phyloP scores from a whole-genome alignment of 495 filamentous ascomycete genomes.

The Neurospora sp. region DNA sequence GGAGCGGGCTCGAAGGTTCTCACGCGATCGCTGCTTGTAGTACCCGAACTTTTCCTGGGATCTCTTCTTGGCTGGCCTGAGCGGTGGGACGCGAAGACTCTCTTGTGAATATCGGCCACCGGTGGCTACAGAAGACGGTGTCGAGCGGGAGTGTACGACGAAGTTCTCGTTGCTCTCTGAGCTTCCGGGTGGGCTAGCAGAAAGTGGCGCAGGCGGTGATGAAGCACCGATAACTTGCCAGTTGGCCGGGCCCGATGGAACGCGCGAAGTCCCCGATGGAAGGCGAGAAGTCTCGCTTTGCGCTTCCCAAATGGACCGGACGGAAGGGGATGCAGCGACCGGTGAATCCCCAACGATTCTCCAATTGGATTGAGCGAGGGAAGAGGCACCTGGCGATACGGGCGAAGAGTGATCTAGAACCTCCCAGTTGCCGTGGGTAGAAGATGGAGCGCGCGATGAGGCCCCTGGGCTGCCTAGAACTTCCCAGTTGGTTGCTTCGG shows the following conservation, averaged over 20 bases:
- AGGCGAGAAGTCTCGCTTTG: not conserved
- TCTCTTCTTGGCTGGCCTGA: constrained; percentile 30
- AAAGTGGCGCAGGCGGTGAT: constrained; percentile 1
- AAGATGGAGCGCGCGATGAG: constrained; percentile 21
- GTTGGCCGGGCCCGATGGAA: not conserved
- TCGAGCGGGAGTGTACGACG: constrained; percentile 33
- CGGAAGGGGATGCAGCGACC: not conserved
- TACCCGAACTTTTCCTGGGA: constrained; percentile 39
- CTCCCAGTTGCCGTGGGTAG: constrained; percentile 30
- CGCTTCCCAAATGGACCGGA: not conserved
- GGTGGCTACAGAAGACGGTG: constrained; percentile 24
- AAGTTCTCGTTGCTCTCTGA: constrained; percentile 31
- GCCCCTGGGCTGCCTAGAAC: constrained; percentile 23
- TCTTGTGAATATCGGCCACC: constrained; percentile 40
- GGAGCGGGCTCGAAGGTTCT: constrained; percentile 35
- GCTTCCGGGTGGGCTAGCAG: constrained; percentile 18
- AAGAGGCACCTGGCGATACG: not conserved
- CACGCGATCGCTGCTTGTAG: constrained; percentile 36
- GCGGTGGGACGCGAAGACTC: constrained; percentile 41
- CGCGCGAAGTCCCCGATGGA: not conserved
- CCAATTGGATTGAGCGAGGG: not conserved
- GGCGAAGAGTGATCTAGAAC: constrained; percentile 17
- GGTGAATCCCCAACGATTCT: not conserved
- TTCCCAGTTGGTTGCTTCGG: constrained; percentile 31
- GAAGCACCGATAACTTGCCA: not conserved